Evolutionary conservation across 2,329 filamentous ascomycete genomes (phyloP).

Genomic region (Neurospora sp.): DNA sequence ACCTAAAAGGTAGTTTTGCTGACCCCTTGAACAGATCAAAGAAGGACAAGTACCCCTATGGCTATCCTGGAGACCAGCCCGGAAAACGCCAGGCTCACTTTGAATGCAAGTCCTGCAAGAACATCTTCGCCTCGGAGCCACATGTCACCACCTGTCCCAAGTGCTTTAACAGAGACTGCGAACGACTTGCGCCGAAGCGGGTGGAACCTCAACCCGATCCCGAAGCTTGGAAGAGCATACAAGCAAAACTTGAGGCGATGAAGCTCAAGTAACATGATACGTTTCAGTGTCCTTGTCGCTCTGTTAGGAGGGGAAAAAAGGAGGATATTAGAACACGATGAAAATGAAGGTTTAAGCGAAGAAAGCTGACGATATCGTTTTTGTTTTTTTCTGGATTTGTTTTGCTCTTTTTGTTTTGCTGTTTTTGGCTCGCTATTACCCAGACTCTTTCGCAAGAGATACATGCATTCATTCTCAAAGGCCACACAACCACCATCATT

Average conservation of each 20-base stretch:
- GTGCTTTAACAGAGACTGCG: conserved; percentile 48
- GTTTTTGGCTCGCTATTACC: not conserved
- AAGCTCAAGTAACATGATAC: conserved; percentile 18
- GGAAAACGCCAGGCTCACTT: conserved; percentile 42
- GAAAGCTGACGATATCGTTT: not conserved
- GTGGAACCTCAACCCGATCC: conserved; percentile 53
- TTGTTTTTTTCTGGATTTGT: not conserved
- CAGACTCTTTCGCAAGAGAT: not conserved
- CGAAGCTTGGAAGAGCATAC: conserved; percentile 45
- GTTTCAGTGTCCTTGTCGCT: not conserved
- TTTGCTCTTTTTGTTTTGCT: not conserved
- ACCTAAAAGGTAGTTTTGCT: conserved; percentile 4
- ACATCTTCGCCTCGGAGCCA: conserved; percentile 41
- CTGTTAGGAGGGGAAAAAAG: not conserved
- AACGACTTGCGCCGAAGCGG: conserved; percentile 47
- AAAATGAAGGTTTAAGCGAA: not conserved
- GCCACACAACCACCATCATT: not conserved
- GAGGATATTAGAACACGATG: not conserved
- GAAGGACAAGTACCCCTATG: conserved; percentile 57
- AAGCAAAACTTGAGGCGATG: conserved; percentile 41
- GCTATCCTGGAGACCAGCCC: conserved; percentile 58
- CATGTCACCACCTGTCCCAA: conserved; percentile 45
- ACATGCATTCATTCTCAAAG: not conserved
- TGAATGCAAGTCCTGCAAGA: conserved; percentile 53
- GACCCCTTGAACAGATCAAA: conserved; percentile 40